phyloP scores from a whole-genome alignment of 2,329 filamentous ascomycete genomes.

The Apiospora marii region DNA sequence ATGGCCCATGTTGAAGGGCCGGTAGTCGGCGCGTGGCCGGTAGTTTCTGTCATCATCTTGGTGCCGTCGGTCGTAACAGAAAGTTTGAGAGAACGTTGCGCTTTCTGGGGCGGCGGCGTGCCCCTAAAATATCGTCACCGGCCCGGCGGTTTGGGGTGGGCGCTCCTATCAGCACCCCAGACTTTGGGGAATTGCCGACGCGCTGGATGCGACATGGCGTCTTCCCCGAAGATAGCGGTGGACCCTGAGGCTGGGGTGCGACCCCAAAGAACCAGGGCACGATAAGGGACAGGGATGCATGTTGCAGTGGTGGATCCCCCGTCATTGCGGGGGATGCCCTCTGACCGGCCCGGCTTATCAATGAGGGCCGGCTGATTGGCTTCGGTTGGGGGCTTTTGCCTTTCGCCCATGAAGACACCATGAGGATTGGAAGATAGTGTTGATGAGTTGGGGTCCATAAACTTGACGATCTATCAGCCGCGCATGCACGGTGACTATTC shows the following conservation, averaged over 20 bases:
- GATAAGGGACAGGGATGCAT: conserved; percentile 2
- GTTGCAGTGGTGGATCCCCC: neutral
- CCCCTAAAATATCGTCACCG: neutral
- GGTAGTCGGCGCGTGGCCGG: neutral
- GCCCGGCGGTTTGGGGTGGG: neutral
- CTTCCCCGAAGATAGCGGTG: conserved; percentile 6
- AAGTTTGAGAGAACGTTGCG: neutral
- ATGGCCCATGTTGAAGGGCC: conserved; percentile 14
- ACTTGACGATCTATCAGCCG: too few relatives aligned
- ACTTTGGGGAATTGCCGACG: neutral
- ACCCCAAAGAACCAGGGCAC: too few relatives aligned
- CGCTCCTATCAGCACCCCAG: neutral
- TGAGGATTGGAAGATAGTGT: too few relatives aligned
- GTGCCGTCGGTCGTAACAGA: neutral
- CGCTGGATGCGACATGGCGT: neutral
- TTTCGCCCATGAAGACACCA: too few relatives aligned
- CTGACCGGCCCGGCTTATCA: conserved; percentile 18
- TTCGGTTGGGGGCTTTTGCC: neutral
- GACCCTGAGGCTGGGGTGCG: neutral
- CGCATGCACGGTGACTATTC: too few relatives aligned
- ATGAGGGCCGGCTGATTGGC: neutral
- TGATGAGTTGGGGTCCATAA: too few relatives aligned
- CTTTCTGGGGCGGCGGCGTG: neutral
- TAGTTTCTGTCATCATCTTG: neutral
- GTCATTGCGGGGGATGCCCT: neutral